Evolutionary conservation across 2,329 filamentous ascomycete species (phyloP).

Genomic region (Diaporthe vexans): DNA sequence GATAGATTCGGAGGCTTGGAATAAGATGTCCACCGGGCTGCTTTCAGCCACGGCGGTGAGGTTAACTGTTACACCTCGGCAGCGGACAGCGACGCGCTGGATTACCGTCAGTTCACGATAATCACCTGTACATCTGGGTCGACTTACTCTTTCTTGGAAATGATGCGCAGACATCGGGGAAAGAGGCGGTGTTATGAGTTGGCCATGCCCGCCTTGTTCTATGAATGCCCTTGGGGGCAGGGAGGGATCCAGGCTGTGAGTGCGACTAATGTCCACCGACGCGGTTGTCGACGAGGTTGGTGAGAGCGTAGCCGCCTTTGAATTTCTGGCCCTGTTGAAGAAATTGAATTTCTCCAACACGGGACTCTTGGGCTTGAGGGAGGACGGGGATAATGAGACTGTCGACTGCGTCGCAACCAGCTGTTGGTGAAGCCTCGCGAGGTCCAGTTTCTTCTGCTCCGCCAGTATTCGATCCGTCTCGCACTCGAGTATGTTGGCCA

Average conservation of each 20-base stretch:
- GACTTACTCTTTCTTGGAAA: slow-evolving; percentile 79
- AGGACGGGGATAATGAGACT: slow-evolving; percentile 39
- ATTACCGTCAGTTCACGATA: slow-evolving; percentile 48
- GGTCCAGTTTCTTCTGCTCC: slow-evolving; percentile 64
- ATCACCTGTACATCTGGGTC: slow-evolving; percentile 28
- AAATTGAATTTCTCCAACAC: slow-evolving; percentile 64
- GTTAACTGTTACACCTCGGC: slow-evolving; percentile 75
- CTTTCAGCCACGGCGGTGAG: slow-evolving; percentile 83
- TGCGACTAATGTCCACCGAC: slow-evolving; percentile 52
- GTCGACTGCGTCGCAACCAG: slow-evolving; percentile 53
- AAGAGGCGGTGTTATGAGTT: slow-evolving; percentile 34
- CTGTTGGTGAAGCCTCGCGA: slow-evolving; percentile 60
- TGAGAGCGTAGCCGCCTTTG: slow-evolving; percentile 52
- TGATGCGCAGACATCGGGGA: slow-evolving; percentile 85
- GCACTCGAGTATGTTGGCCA: slow-evolving; percentile 58
- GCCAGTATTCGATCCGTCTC: slow-evolving; percentile 64
- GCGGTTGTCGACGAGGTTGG: slow-evolving; percentile 50
- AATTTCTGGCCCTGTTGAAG: slow-evolving; percentile 58
- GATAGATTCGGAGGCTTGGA: slow-evolving; percentile 74
- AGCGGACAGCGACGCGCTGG: slow-evolving; percentile 80
- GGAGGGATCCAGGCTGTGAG: slow-evolving; percentile 51
- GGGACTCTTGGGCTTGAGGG: slow-evolving; percentile 53
- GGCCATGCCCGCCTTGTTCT: slow-evolving; percentile 31
- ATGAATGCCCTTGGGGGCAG: slow-evolving; percentile 38
- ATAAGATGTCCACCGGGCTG: slow-evolving; percentile 79